These are phyloP conservation scores for Aspergillus biplanus DNA, from an alignment of 495 filamentous ascomycete species.

Conservation along the genomic window DNA sequence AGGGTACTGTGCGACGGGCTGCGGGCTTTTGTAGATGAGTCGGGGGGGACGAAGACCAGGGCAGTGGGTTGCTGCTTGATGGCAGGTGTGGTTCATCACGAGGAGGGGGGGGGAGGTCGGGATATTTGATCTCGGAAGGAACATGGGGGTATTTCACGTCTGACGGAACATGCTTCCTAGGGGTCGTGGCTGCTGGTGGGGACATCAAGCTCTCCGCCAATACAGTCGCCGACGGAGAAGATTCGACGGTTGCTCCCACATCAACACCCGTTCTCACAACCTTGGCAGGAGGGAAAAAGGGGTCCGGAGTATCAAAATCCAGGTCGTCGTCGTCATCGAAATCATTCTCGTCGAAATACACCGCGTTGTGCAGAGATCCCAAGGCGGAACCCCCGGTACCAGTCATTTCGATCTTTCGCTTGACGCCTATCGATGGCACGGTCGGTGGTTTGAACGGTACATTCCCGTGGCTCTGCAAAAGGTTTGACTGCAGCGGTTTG, in stretches of 20 bases:
- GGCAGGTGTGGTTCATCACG: slow-evolving; percentile 39
- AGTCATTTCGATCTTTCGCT: slow-evolving; percentile 49
- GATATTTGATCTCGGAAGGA: slow-evolving; percentile 43
- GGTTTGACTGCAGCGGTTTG: slow-evolving; percentile 44
- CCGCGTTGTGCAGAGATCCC: slow-evolving; percentile 47
- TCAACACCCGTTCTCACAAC: slow-evolving; percentile 19
- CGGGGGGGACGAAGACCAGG: slow-evolving; percentile 68
- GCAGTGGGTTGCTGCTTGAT: slow-evolving; percentile 57
- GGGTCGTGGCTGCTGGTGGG: slow-evolving; percentile 6
- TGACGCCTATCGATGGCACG: slow-evolving; percentile 38
- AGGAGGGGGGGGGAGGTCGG: slow-evolving; percentile 42
- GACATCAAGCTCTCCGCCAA: slow-evolving; percentile 12
- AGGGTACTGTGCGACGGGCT: slow-evolving; percentile 61
- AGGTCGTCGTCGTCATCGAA: slow-evolving; percentile 58
- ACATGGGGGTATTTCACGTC: slow-evolving; percentile 48
- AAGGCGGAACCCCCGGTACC: slow-evolving; percentile 36
- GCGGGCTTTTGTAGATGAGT: slow-evolving; percentile 49
- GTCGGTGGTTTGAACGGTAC: slow-evolving; percentile 27
- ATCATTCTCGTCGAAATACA: slow-evolving; percentile 60
- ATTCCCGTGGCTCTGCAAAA: slow-evolving; percentile 31
- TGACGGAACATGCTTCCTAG: slow-evolving; percentile 19
- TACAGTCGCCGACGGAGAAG: slow-evolving; percentile 28
- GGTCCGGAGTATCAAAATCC: slow-evolving; percentile 46
- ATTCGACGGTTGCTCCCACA: slow-evolving; percentile 23
- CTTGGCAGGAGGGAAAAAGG: slow-evolving; percentile 30